Conservation (phyloP, 2,329 filamentous ascomycete genomes). For the Xylaria sp. region DNA sequence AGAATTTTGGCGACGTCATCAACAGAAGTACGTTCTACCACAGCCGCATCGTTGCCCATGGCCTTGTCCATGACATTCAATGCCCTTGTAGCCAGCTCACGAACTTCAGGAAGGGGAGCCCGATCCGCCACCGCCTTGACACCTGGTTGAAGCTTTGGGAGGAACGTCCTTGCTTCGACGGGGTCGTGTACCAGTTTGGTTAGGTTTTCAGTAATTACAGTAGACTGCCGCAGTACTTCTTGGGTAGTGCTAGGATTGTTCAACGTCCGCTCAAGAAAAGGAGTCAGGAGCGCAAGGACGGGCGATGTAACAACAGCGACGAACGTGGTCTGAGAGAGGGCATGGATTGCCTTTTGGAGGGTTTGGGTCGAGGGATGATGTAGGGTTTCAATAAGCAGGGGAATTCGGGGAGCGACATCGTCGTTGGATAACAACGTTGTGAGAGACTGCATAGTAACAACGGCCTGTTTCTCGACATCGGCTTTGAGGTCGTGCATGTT, state of each 20-base stretch:
- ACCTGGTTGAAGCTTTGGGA: constrained; percentile 94
- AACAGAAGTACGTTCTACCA: constrained; percentile 73
- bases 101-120: constrained; percentile 93
- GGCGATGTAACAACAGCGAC: constrained; percentile 96
- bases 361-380: constrained; percentile 90
- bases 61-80: constrained; percentile 91
- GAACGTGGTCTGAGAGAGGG: constrained; percentile 97
- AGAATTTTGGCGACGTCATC: constrained; percentile 81
- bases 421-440: constrained; percentile 94
- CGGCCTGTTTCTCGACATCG: constrained; percentile 89
- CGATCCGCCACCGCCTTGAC: constrained; percentile 88
- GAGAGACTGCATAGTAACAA: constrained; percentile 90
- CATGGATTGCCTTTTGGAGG: constrained; percentile 95
- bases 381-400: constrained; percentile 93
- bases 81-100: constrained; percentile 86
- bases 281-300: constrained; percentile 92
- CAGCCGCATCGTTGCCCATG: constrained; percentile 78
- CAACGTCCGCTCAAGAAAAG: constrained; percentile 91
- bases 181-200: constrained; percentile 98
- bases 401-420: constrained; percentile 91
- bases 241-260: constrained; percentile 92
- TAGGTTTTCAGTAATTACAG: constrained; percentile 96
- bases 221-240: constrained; percentile 93
- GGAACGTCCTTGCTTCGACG: constrained; percentile 91
- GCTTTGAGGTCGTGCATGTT: constrained; percentile 97